A percentile compares a stretch with the other conserved stretches of the same genome.
phyloP scores from a whole-genome alignment of 768 basidiomycete species.

The Lactifluus hygrophoroides region DNA sequence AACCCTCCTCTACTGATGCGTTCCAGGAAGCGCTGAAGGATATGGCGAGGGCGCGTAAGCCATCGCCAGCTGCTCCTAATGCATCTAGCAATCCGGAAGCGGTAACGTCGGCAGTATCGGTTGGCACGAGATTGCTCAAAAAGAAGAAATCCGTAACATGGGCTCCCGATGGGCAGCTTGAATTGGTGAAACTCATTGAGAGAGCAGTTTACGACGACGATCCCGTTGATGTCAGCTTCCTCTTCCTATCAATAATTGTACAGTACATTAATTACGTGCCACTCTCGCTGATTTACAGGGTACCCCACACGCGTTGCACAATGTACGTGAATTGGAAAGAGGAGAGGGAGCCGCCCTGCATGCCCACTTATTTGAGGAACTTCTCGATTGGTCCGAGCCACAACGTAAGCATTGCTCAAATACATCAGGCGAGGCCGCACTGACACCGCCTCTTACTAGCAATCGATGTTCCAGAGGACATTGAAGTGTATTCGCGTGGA shows the following conservation, averaged over 20 bases:
- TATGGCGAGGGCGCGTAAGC: conserved; percentile 60
- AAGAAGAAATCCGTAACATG: conserved; percentile 76
- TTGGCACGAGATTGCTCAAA: conserved; percentile 34
- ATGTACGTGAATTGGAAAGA: conserved; percentile 77
- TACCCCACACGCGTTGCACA: conserved; percentile 52
- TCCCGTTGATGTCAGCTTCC: conserved; percentile 70
- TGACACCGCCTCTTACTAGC: conserved; percentile 34
- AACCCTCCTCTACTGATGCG: conserved; percentile 69
- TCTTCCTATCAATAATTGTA: conserved; percentile 33
- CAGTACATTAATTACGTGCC: conserved; percentile 43
- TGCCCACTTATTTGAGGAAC: conserved; percentile 76
- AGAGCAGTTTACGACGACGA: conserved; percentile 86
- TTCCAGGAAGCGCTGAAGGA: conserved; percentile 77
- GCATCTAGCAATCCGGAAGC: conserved; percentile 27
- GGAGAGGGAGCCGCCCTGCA: conserved; percentile 83
- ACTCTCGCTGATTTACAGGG: conserved; percentile 47
- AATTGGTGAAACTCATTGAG: conserved; percentile 72
- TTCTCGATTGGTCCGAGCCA: conserved; percentile 80
- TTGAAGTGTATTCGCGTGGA: conserved; percentile 50
- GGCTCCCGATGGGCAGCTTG: conserved; percentile 66
- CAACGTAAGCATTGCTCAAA: conserved; percentile 45
- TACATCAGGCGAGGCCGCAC: conserved; percentile 8
- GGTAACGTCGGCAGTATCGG: conserved; percentile 42
- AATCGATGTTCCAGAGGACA: conserved; percentile 52
- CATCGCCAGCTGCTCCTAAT: conserved; percentile 40